Evolutionary conservation across 169 alveolate genomes (phyloP), one percentile per base, ranked within the genome.

Genomic region (Cryptosporidium viatorum): DNA sequence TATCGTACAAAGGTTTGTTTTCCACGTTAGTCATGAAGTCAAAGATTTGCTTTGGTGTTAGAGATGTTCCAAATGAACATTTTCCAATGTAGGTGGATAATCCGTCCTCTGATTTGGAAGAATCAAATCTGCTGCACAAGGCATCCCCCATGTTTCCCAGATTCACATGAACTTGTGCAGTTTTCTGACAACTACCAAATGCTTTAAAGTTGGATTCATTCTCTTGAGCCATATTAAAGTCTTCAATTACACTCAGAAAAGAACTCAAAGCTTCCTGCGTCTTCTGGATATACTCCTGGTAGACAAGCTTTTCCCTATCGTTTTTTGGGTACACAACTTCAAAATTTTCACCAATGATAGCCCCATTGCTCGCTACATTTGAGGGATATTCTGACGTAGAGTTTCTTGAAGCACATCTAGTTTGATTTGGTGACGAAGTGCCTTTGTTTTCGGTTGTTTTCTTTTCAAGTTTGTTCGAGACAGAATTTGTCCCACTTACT

Each of bases 1-100:
- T 74, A n/a, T 74, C 86, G 58, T 74, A 74, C 31, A 74, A 70
- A 37, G 86, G 35, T 58, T 74, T 74, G 71, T 74, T 74, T 16
- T 74, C 86, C 9, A 74, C 37, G 18, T 74, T 74, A 9, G 58
- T 29, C 16, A 74, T 23, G 45, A 74, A 74, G 50, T 74, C 86
- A 74, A 52, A 74, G 18, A 74, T 48, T 7, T 74, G 50, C n/a
- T 41, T 74, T 14, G 86, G 86, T 2, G 73, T 74, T 12, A 74
- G 10, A 16, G 58, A n/a, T 18, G 69, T 74, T 23, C 86, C 86
- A 23, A 74, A 58, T n/a, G 70, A 35, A n/a, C 86, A 74, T 45
- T 39, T 52, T 10, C 71, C 70, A 21, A 59, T 73, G 39, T 74
- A 74, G 5, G 86, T 74, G 21, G 86, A 74, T 37, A 59, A 59